These are phyloP conservation scores for Gracilariopsis chorda DNA, from an alignment of 23 red algal genomes.

Conservation along the genomic window DNA sequence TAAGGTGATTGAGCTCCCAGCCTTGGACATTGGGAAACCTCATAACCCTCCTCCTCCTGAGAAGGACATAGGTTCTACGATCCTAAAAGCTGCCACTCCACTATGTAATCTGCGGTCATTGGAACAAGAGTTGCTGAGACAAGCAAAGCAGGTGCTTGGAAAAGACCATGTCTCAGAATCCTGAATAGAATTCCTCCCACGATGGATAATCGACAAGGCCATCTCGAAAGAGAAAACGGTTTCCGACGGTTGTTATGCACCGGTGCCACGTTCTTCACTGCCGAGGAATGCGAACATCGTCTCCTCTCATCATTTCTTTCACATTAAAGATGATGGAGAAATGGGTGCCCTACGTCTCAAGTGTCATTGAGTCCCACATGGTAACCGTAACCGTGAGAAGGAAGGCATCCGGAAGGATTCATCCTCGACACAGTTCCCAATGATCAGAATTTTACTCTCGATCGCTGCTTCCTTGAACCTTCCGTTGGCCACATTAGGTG, in stretches of 20 bases:
- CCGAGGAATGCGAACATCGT: constrained; percentile 11
- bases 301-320: constrained; percentile 42
- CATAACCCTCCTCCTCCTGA: not conserved
- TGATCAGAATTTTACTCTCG: constrained; percentile 16
- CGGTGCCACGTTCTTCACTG: not conserved
- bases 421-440: constrained; percentile 11
- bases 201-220: not conserved
- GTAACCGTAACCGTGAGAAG: not conserved
- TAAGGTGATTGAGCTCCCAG: not conserved
- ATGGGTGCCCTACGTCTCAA: not conserved
- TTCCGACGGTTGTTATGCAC: not conserved
- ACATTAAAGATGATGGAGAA: constrained; percentile 23
- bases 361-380: constrained; percentile 31
- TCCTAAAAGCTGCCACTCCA: not conserved
- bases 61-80: not conserved
- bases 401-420: constrained; percentile 18
- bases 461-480: not conserved
- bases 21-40: not conserved
- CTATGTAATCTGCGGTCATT: not conserved
- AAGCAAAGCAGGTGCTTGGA: not conserved
- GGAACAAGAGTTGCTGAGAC: constrained; percentile 2
- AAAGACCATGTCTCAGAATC: not conserved
- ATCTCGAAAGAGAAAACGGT: constrained; percentile 6
- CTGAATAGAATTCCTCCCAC: not conserved
- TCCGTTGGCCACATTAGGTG: not conserved